Percentiles rank a stretch among this genome's conserved stretches.
Conservation (phyloP, 2,329 filamentous ascomycete genomes). For the Plenodomus tracheiphilus region DNA sequence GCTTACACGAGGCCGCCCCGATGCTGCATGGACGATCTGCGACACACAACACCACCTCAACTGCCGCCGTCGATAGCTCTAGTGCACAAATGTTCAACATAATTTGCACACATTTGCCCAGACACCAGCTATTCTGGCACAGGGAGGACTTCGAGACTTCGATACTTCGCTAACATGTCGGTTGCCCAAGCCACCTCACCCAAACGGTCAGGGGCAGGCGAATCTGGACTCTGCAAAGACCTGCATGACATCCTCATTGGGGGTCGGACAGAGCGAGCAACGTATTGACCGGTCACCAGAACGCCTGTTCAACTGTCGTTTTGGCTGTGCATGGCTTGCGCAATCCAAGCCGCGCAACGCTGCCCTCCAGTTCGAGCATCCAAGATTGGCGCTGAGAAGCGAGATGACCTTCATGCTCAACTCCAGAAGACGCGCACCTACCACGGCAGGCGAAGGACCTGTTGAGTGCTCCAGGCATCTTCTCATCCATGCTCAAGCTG, state of each 20-base stretch:
- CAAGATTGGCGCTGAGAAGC: conserved; percentile 18
- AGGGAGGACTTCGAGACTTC: conserved; percentile 6
- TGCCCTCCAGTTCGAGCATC: conserved; percentile 4
- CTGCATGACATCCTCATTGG: conserved; percentile 12
- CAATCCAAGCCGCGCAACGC: conserved; percentile 7
- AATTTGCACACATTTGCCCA: conserved; percentile 17
- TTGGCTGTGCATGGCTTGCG: conserved; percentile 22
- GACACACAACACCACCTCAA: conserved; percentile 14
- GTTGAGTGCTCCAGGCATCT: conserved; percentile 13
- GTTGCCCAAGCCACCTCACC: conserved; percentile 25
- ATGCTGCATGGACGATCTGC: conserved; percentile 20
- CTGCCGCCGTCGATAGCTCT: conserved; percentile 17
- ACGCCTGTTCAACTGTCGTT: conserved; percentile 29
- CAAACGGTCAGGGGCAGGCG: conserved; percentile 20
- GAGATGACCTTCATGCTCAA: conserved; percentile 32
- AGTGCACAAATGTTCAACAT: conserved; percentile 24
- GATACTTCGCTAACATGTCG: conserved; percentile 27
- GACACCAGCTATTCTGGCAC: conserved; percentile 17
- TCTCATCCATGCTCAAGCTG: conserved; percentile 3
- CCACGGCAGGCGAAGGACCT: conserved; percentile 18
- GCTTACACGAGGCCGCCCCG: conserved; percentile 15
- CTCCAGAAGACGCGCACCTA: conserved; percentile 11
- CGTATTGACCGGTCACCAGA: conserved; percentile 29
- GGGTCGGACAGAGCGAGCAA: conserved; percentile 25
- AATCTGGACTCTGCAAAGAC: conserved; percentile 23